Base-by-base conservation (phyloP, 345 rosid species). In the Sisymbrium altissimum region DNA sequence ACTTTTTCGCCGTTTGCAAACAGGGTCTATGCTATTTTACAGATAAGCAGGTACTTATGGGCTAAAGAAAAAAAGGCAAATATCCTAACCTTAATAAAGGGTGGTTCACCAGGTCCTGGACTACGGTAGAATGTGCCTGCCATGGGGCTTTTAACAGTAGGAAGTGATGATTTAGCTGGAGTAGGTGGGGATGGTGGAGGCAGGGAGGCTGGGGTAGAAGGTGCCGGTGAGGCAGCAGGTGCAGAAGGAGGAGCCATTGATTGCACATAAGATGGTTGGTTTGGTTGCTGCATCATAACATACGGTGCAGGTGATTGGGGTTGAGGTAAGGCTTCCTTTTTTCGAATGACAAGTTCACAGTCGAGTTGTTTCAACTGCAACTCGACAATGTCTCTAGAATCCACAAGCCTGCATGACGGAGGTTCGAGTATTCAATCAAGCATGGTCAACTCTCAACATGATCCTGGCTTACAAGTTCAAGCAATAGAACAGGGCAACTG, bases 121-220 rank as follows among this genome's bases (percentile, higher is more conserved):
- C 91, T 80, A 67, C 92, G 81, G 79, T 92, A 92, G 80, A 92
- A 87, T 60, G 95, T 92, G 59, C 98, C 98, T 2, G 95, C 89
- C 98, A 92, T 92, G 14, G 98, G 96, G 66, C 92, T 88, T 79
- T 86, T 86, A 52, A 92, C 83, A 74, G 95, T 79, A 14, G 90
- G 96, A 82, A 65, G 87, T 2, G 84, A 88, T 56, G 95, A 84
- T 66, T 87, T 87, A 14, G 84, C 55, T 5, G 85, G 60, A 77
- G 81, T 72, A 15, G 82, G 80, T 66, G 91, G 72, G 54, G 85
- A 53, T 35, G 86, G 72, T 41, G 87, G 18, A 57, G 86, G 76
- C 38, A 85, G 40, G 68, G 93, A 70, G 12, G 86, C 53, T 57
- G 84, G 79, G 41, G 82, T 21, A 5, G 84, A 71, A 60, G 88